Evolutionary conservation across 352 stramenopile genomes (phyloP).

Genomic region (Pythium sp.): DNA sequence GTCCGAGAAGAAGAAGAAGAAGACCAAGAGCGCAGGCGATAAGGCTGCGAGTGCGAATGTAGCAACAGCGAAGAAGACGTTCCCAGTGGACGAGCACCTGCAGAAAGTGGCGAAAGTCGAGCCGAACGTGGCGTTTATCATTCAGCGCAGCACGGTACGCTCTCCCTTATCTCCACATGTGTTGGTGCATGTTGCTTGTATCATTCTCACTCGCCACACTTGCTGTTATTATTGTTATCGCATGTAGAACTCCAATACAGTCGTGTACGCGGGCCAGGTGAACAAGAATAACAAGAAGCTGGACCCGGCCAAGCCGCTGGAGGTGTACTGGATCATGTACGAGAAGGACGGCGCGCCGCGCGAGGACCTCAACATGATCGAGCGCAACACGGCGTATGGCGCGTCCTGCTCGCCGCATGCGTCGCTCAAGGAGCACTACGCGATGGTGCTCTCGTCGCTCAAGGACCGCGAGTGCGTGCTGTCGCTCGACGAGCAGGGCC

Average conservation of each 20-base stretch:
- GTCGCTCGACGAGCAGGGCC: conserved; percentile 52
- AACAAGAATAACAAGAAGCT: conserved; percentile 37
- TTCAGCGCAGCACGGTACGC: conserved; percentile 82
- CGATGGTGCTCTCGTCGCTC: conserved; percentile 54
- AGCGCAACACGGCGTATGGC: conserved; percentile 81
- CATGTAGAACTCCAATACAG: conserved; percentile 78
- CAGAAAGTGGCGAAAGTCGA: conserved; percentile 67
- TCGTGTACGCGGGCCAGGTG: conserved; percentile 66
- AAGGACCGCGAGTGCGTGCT: conserved; percentile 67
- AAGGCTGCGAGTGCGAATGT: background rate
- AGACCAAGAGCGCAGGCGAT: conserved; percentile 10
- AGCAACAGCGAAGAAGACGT: conserved; percentile 18
- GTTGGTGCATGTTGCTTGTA: background rate
- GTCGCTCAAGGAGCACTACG: conserved; percentile 40
- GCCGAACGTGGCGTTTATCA: conserved; percentile 80
- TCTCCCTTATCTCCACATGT: background rate
- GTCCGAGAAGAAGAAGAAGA: conserved; percentile 26
- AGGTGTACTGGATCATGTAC: conserved; percentile 88
- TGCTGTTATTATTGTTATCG: background rate
- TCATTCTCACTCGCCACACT: background rate
- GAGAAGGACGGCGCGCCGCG: conserved; percentile 64
- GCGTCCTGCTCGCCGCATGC: conserved; percentile 37
- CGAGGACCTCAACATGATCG: conserved; percentile 85
- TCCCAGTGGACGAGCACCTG: conserved; percentile 71
- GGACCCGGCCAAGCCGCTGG: conserved; percentile 57